Percentiles rank a stretch among this genome's conserved stretches.
phyloP scores from a whole-genome alignment of 2,329 filamentous ascomycete genomes.

The Ilyonectria mors-panacis region DNA sequence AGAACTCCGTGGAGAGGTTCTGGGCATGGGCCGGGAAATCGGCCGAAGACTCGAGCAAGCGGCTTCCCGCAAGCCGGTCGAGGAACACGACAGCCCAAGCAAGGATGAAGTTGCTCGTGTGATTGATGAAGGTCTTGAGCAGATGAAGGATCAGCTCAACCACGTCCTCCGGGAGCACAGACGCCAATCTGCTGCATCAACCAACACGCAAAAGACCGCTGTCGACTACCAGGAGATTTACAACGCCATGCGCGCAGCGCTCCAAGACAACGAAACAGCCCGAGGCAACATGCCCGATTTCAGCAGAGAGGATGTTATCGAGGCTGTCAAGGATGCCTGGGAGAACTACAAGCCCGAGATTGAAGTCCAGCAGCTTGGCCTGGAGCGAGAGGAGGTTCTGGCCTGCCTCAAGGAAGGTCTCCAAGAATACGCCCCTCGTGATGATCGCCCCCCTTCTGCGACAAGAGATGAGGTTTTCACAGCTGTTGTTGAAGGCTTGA shows the following conservation, averaged over 20 bases:
- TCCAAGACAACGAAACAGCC: constrained; percentile 71
- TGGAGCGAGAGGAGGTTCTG: constrained; percentile 92
- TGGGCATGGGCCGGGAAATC: constrained; percentile 94
- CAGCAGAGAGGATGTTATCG: constrained; percentile 86
- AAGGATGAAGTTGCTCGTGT: constrained; percentile 82
- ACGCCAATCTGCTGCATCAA: constrained; percentile 76
- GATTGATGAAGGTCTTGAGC: constrained; percentile 83
- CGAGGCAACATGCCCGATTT: constrained; percentile 60
- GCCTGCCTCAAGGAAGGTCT: constrained; percentile 90
- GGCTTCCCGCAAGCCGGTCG: constrained; percentile 63
- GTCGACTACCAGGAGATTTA: constrained; percentile 90
- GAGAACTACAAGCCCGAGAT: constrained; percentile 96
- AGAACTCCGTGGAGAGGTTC: constrained; percentile 90
- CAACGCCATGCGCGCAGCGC: constrained; percentile 83
- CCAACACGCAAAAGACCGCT: constrained; percentile 70
- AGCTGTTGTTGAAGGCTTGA: constrained; percentile 87
- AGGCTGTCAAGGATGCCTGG: constrained; percentile 91
- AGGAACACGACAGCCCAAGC: constrained; percentile 66
- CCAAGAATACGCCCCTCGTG: constrained; percentile 76
- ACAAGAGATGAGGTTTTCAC: constrained; percentile 88
- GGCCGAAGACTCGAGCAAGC: constrained; percentile 85
- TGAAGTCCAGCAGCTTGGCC: constrained; percentile 88
- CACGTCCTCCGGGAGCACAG: constrained; percentile 83
- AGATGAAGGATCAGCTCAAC: constrained; percentile 89
- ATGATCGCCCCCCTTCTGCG: constrained; percentile 70